Percentiles rank a stretch among this genome's conserved stretches.
These are phyloP conservation scores for Ceratocystis cubensis DNA, from an alignment of 2,329 filamentous ascomycete genomes.

Conservation along the genomic window DNA sequence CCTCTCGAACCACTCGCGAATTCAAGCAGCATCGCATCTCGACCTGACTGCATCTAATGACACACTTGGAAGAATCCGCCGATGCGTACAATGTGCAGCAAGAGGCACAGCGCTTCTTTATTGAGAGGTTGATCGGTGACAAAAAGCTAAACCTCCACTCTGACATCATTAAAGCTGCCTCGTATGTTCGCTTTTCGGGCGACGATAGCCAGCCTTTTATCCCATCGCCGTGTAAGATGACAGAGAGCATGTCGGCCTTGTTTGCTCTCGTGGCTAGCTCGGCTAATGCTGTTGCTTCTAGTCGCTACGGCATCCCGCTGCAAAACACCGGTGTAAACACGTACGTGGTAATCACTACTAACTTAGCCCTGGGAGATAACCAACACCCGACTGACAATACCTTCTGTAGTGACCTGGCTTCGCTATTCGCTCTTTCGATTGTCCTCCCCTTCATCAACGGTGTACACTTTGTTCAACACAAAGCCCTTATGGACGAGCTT, in stretches of 20 bases:
- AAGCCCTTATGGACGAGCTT: slow-evolving; percentile 24
- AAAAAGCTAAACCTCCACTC: neutral
- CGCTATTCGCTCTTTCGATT: slow-evolving; percentile 16
- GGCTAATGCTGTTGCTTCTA: slow-evolving; percentile 18
- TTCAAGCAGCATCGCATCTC: neutral
- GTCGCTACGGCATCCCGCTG: slow-evolving; percentile 17
- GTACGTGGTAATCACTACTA: neutral
- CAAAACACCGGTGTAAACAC: slow-evolving; percentile 21
- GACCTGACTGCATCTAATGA: neutral
- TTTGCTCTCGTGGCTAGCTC: slow-evolving; percentile 26
- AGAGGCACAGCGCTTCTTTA: slow-evolving; percentile 13
- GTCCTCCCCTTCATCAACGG: slow-evolving; percentile 19
- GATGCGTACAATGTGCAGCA: slow-evolving; percentile 12
- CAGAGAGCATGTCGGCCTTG: slow-evolving; percentile 32
- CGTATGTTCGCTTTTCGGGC: slow-evolving; percentile 4
- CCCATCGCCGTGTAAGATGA: slow-evolving; percentile 32
- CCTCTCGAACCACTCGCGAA: neutral
- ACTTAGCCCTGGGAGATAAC: neutral
- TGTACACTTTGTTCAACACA: slow-evolving; percentile 21
- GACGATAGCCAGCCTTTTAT: slow-evolving; percentile 24
- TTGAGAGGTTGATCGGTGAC: slow-evolving; percentile 8
- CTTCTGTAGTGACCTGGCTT: neutral
- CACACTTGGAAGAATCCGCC: neutral
- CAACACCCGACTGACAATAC: neutral
- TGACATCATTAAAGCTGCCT: slow-evolving; percentile 4